A percentile compares a stretch with the other conserved stretches of the same genome.
Evolutionary conservation across 2,329 filamentous ascomycete species (phyloP).

Genomic region (Pezicula carpinea): DNA sequence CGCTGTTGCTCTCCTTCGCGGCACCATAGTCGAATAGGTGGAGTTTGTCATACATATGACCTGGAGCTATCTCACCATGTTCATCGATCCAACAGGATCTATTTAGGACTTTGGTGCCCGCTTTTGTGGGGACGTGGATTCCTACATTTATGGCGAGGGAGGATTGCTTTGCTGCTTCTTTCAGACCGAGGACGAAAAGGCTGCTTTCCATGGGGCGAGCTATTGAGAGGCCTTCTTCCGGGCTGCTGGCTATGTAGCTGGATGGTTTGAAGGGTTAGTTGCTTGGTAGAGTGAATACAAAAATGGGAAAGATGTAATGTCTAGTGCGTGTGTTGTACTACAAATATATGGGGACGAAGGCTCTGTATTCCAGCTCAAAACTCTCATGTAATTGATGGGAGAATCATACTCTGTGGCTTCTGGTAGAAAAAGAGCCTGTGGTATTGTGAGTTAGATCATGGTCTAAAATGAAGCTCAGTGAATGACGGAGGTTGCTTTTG

Average conservation of each 20-base stretch:
- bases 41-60: constrained; percentile 71
- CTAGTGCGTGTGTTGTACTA: too few relatives aligned
- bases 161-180: constrained; percentile 58
- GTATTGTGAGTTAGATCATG: constrained; percentile 1
- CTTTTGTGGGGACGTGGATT: constrained; percentile 65
- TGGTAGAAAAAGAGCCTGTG: constrained; percentile 77
- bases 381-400: too few relatives aligned
- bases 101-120: constrained; percentile 51
- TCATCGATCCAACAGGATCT: constrained; percentile 63
- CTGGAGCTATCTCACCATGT: constrained; percentile 49
- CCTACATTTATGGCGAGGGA: constrained; percentile 76
- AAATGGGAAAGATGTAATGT: too few relatives aligned
- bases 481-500: too few relatives aligned
- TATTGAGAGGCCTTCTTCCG: constrained; percentile 65
- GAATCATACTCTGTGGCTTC: constrained; percentile 55
- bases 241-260: constrained; percentile 67
- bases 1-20: constrained; percentile 61
- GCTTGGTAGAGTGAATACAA: too few relatives aligned
- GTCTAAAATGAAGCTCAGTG: too few relatives aligned
- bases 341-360: too few relatives aligned
- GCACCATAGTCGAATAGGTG: constrained; percentile 77
- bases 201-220: constrained; percentile 61
- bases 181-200: constrained; percentile 73
- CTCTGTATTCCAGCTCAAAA: too few relatives aligned
- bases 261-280: constrained; percentile 45